Percentiles rank a stretch among this genome's conserved stretches.
Conservation (phyloP, 768 basidiomycete genomes). For the Amanita brunnescens region DNA sequence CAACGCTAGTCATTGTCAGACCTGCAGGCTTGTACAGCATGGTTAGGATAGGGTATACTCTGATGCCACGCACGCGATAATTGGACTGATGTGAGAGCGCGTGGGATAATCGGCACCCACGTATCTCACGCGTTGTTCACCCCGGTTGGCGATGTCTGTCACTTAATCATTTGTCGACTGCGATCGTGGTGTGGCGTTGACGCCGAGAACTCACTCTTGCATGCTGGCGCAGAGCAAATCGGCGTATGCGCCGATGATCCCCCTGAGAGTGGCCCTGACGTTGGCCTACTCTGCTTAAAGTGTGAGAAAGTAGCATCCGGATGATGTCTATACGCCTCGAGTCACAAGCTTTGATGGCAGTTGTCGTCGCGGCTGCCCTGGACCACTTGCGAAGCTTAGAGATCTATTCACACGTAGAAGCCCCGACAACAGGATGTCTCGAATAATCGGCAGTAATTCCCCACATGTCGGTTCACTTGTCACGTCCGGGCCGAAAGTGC, state of each 20-base stretch:
- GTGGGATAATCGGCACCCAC: not conserved
- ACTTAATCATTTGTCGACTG: not conserved
- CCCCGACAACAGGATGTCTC: not conserved
- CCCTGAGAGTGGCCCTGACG: not conserved
- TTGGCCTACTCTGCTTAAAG: not conserved
- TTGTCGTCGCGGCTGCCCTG: not conserved
- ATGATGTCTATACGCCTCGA: not conserved
- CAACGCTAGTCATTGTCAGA: not conserved
- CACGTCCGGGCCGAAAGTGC: constrained; percentile 1
- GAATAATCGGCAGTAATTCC: constrained; percentile 1
- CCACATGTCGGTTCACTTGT: constrained; percentile 2
- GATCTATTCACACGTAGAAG: constrained; percentile 2
- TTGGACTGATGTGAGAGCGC: not conserved
- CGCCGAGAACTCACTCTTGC: not conserved
- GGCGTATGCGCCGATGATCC: not conserved
- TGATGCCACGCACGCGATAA: not conserved
- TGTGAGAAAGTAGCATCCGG: not conserved
- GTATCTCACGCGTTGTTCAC: not conserved
- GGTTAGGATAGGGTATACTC: not conserved
- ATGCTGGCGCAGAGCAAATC: constrained; percentile 1
- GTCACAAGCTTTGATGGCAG: constrained; percentile 7
- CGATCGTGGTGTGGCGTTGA: constrained; percentile 1
- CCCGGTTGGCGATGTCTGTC: not conserved
- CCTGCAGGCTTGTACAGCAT: not conserved
- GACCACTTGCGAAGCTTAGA: constrained; percentile 1